Conservation (phyloP, 2,329 filamentous ascomycete species). For the Hymenoscyphus fraxineus region DNA sequence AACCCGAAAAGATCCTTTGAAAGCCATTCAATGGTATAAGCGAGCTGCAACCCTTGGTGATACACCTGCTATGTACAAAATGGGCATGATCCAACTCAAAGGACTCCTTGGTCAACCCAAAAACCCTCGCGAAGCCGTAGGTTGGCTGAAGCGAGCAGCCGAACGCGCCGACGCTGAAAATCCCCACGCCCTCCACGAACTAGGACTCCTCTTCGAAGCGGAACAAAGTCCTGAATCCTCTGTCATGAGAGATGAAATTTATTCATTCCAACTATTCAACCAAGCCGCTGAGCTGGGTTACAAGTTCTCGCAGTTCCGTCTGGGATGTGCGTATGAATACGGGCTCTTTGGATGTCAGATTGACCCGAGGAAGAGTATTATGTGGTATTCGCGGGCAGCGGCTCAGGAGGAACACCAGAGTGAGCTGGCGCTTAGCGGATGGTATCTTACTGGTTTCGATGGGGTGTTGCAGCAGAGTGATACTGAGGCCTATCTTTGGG, state of each 20-base stretch:
- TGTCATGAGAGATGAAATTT: constrained; percentile 75
- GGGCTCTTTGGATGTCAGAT: constrained; percentile 78
- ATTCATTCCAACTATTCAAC: constrained; percentile 76
- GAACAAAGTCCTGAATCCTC: constrained; percentile 54
- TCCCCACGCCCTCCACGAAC: constrained; percentile 89
- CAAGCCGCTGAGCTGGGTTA: constrained; percentile 87
- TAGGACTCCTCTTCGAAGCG: constrained; percentile 63
- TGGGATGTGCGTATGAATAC: constrained; percentile 88
- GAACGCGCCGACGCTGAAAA: constrained; percentile 86
- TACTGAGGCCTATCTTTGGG: constrained; percentile 96
- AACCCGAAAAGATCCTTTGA: constrained; percentile 83
- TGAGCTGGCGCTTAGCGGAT: constrained; percentile 79
- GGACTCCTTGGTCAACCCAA: constrained; percentile 82
- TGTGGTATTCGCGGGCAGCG: constrained; percentile 90
- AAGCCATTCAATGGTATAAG: constrained; percentile 98
- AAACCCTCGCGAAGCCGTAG: constrained; percentile 81
- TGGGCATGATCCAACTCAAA: constrained; percentile 93
- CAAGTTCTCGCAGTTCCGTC: constrained; percentile 88
- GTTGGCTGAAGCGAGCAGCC: constrained; percentile 89
- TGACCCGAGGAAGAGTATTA: constrained; percentile 79
- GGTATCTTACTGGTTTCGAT: constrained; percentile 90
- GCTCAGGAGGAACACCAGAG: constrained; percentile 92
- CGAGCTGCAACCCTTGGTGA: constrained; percentile 87
- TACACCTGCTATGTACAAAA: constrained; percentile 94
- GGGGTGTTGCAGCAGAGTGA: constrained; percentile 88